These are phyloP conservation scores for Globisporangium viniferum DNA, from an alignment of 352 stramenopile genomes.

Conservation along the genomic window DNA sequence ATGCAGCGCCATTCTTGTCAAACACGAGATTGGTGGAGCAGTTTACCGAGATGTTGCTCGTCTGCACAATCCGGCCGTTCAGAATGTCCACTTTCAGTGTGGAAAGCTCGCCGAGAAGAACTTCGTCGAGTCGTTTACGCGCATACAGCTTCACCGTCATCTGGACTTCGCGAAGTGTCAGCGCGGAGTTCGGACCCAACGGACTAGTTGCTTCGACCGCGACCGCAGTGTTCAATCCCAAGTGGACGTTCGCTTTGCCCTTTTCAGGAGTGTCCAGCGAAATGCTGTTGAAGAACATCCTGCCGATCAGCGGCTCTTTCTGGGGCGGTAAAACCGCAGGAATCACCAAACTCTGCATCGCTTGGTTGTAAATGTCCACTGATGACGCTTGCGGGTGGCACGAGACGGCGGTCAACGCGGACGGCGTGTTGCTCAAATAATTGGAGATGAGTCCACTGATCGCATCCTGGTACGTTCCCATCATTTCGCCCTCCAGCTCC, in stretches of 20 bases:
- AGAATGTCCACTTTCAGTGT: constrained; percentile 55
- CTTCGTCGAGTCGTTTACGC: constrained; percentile 20
- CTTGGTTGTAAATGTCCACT: constrained; percentile 65
- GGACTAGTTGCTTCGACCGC: constrained; percentile 68
- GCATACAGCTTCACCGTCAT: constrained; percentile 60
- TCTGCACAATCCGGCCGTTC: constrained; percentile 46
- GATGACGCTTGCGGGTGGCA: constrained; percentile 57
- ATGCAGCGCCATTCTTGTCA: constrained; percentile 35
- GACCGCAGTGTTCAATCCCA: constrained; percentile 49
- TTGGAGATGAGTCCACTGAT: constrained; percentile 79
- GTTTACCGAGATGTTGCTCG: constrained; percentile 72
- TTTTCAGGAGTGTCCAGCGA: constrained; percentile 40
- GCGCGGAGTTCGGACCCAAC: constrained; percentile 49
- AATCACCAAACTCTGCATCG: constrained; percentile 73
- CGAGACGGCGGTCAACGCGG: constrained; percentile 56
- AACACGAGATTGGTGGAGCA: constrained; percentile 50
- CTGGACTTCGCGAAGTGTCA: constrained; percentile 54
- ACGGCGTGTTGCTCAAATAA: constrained; percentile 59
- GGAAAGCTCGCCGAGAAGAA: constrained; percentile 43
- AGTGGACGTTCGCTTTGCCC: constrained; percentile 37
- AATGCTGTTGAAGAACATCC: constrained; percentile 67
- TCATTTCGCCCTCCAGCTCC: constrained; percentile 63
- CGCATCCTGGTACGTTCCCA: constrained; percentile 49
- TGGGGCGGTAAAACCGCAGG: constrained; percentile 54
- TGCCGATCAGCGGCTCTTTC: constrained; percentile 51